A percentile compares a stretch with the other conserved stretches of the same genome.
phyloP scores from a whole-genome alignment of 129 eudicot genomes.

The Pittosporum tobira region DNA sequence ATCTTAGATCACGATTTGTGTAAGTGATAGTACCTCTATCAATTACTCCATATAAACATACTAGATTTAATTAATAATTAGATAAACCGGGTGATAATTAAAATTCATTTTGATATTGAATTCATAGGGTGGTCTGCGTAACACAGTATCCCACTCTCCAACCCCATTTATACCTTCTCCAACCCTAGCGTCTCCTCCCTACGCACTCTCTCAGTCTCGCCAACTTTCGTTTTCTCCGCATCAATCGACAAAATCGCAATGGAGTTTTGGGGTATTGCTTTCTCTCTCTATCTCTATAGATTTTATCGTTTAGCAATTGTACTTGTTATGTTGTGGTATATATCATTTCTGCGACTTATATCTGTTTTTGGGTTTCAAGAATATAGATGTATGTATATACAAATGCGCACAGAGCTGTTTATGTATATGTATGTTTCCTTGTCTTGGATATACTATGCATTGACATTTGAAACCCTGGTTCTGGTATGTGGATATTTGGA shows the following conservation, averaged over 20 bases:
- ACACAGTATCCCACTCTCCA: not conserved
- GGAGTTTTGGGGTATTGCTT: constrained; percentile 1
- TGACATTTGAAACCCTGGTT: not conserved
- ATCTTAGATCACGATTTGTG: no score
- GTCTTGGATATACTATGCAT: no score
- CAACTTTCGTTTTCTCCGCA: not conserved
- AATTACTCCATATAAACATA: no score
- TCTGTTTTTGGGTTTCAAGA: not conserved
- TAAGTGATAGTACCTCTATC: no score
- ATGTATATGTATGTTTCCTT: not conserved
- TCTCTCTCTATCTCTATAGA: not conserved
- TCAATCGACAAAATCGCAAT: not conserved
- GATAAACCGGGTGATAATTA: no score
- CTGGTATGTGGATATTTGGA: not conserved
- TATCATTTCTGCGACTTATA: no score
- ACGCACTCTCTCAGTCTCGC: not conserved
- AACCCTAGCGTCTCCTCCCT: not conserved
- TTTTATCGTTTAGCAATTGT: not conserved
- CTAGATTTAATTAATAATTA: no score
- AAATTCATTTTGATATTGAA: no score
- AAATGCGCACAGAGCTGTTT: no score
- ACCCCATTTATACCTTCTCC: not conserved
- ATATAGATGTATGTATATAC: no score
- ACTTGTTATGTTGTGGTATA: no score
- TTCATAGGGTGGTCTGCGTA: not conserved